Percentiles rank a stretch among this genome's conserved stretches.
Evolutionary conservation across 306 rosid genomes (phyloP).

Genomic region (Cucurbita moschata): DNA sequence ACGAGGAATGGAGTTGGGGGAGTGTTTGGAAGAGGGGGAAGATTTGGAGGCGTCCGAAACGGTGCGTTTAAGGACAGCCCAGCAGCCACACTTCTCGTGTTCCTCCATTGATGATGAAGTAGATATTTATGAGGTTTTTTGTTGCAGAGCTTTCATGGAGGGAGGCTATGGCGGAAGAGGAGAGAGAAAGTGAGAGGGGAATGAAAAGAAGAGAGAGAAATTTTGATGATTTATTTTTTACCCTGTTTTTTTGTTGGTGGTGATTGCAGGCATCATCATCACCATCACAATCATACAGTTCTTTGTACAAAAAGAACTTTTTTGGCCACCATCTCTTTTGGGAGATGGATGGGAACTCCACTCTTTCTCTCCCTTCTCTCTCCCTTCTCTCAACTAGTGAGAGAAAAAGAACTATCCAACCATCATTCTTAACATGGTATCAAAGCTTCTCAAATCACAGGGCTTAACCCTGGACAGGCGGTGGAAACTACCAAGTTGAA

Average conservation of each 20-base stretch:
- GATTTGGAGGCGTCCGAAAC: conserved; percentile 71
- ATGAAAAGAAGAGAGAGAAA: conserved; percentile 4
- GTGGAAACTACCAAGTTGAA: too few relatives aligned
- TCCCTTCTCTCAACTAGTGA: too few relatives aligned
- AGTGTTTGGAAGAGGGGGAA: conserved; percentile 48
- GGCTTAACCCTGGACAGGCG: too few relatives aligned
- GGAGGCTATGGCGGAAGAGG: conserved; percentile 7
- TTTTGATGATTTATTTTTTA: neutral
- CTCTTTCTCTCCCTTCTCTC: neutral
- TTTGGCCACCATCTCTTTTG: conserved; percentile 58
- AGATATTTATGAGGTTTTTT: neutral
- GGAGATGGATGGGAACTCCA: conserved; percentile 19
- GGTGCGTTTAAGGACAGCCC: conserved; percentile 72
- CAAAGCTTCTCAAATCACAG: neutral
- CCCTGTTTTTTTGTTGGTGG: conserved; percentile 16
- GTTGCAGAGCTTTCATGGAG: conserved; percentile 24
- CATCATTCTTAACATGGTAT: too few relatives aligned
- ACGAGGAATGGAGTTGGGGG: conserved; percentile 80
- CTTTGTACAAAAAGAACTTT: conserved; percentile 86
- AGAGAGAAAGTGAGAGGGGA: conserved; percentile 6
- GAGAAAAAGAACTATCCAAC: too few relatives aligned
- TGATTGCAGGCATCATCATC: conserved; percentile 12
- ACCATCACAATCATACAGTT: conserved; percentile 46
- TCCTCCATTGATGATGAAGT: neutral
- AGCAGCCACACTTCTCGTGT: conserved; percentile 69